Evolutionary conservation across 805 yeast genomes (phyloP), one percentile per base, ranked within the genome.

Genomic region (Teunomyces kruisii): DNA sequence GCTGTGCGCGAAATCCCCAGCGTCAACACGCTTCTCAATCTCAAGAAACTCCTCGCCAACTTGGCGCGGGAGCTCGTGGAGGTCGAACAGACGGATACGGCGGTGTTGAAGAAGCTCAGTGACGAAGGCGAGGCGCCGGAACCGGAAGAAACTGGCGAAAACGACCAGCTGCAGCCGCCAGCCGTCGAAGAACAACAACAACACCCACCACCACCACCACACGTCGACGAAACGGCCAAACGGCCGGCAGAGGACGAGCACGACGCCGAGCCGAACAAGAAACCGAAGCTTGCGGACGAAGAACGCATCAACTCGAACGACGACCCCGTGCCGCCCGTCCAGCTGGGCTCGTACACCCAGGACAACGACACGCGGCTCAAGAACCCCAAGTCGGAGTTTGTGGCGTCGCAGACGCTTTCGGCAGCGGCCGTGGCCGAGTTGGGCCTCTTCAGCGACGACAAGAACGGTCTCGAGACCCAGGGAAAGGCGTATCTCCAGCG

Each of bases 311-410:
- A 62, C 47, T 55, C 65, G 2, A 54, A 57, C 24, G 59, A 54
- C 33, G 70, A 64, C 33, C 65, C 67, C 7, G 62, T 70, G 7
- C 80, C 82, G 1, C 80, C 82, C 1, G 73, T 70, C 2, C 80
- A 72, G 45, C 46, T 49, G 4, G 78, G 76, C 0, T 66, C 69
- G 12, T 72, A 58, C 50, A 72, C 78, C 2, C 77, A 65, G 24
- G 81, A 76, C 33, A 78, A 79, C 50, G 87, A 82, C 57, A 82
- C 84, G 5, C 58, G 78, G 42, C 72, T 79, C 17, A 80, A 79
- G 52, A 86, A 86, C 57, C 92, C 94, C 1, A 84, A 84, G 55
- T 77, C 87, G 0, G 92, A 86, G 61, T 85, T 81, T 59, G 92
- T 86, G 4, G 70, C 80, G 0, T 72, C 88, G 0, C 91, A 85